Base-by-base conservation (phyloP, 139 green algal species). In the Zygnema circumcarinatum region DNA sequence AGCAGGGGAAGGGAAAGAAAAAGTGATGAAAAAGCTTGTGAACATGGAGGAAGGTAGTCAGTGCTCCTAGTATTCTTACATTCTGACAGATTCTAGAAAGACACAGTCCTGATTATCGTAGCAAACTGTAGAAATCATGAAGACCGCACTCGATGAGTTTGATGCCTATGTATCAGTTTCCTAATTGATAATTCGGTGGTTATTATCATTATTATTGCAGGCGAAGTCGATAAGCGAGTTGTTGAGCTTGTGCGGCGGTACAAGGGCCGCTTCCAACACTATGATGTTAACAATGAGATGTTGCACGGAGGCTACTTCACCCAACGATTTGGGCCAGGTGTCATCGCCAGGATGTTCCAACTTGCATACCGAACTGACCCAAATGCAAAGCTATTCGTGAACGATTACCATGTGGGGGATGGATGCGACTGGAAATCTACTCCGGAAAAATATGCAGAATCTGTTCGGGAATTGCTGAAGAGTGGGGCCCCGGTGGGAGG, bases 231-330 rank as follows among this genome's bases (percentile, higher is more conserved):
- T 38, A 81, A 35, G 1, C 20, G 79, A 7, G 40, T 90, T 38
- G 29, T 36, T 21, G 33, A 35, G 0, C 20, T 81, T 56, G 32
- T 88, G 21, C 2, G 36, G n/a, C 79, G 86, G 1, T 90, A 88
- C 56, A 36, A 67, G 33, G 67, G 47, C 80, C n/a, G 52, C 16
- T 52, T 90, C 3, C 0, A 47, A 36, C 80, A 90, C 41, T 84
- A 41, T 41, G 86, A 90, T 62, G 80, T 90, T 1, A 89, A 88
- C 67, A 90, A 88, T 81, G 86, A 90, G 79, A 90, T 90, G 86
- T 72, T 90, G 0, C 86, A 90, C 32, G 86, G 86, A 1, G 33
- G 41, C 1, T 90, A 76, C 79, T 89, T 84, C 62, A 2, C 11
- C 31, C 22, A 67, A 2, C 47, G 79, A 20, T 47, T 41, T 20